A percentile compares a stretch with the other conserved stretches of the same genome.
phyloP scores from a whole-genome alignment of 2,329 filamentous ascomycete genomes.

The Trichoderma atrobrunneum region DNA sequence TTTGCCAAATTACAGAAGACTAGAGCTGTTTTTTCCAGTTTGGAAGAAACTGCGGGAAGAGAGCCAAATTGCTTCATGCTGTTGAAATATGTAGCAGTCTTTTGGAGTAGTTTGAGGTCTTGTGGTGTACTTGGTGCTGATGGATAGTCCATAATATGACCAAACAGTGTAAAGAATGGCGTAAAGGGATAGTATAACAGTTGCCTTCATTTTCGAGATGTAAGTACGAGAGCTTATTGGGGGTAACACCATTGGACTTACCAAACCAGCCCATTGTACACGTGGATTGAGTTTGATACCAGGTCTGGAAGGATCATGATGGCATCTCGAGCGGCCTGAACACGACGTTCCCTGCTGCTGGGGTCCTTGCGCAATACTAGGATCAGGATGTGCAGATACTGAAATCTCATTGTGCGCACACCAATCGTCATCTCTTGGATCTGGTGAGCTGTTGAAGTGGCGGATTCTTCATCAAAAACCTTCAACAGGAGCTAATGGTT shows the following conservation, averaged over 20 bases:
- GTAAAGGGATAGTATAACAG: slow-evolving; percentile 14
- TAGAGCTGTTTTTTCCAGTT: not conserved
- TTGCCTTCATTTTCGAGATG: not conserved
- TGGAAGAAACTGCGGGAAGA: not conserved
- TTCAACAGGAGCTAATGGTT: not conserved
- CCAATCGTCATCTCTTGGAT: slow-evolving; percentile 5
- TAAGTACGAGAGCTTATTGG: not conserved
- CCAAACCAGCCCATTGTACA: slow-evolving; percentile 18
- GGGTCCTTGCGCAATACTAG: not conserved
- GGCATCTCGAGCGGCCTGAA: slow-evolving; percentile 3
- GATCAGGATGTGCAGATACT: slow-evolving; percentile 10
- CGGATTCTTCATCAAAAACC: not conserved
- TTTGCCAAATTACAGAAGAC: not conserved
- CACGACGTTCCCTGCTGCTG: not conserved
- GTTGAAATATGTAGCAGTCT: slow-evolving; percentile 5
- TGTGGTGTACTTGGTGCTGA: not conserved
- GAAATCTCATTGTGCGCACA: not conserved
- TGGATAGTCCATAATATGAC: not conserved
- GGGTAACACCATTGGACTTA: not conserved
- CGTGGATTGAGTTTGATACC: slow-evolving; percentile 7
- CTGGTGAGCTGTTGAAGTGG: not conserved
- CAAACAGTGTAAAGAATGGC: slow-evolving; percentile 10
- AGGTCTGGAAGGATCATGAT: slow-evolving; percentile 1
- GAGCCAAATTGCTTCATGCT: slow-evolving; percentile 1
- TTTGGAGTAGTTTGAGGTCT: not conserved